phyloP scores from a whole-genome alignment of 768 basidiomycete species.

The Steccherinum ochraceum region DNA sequence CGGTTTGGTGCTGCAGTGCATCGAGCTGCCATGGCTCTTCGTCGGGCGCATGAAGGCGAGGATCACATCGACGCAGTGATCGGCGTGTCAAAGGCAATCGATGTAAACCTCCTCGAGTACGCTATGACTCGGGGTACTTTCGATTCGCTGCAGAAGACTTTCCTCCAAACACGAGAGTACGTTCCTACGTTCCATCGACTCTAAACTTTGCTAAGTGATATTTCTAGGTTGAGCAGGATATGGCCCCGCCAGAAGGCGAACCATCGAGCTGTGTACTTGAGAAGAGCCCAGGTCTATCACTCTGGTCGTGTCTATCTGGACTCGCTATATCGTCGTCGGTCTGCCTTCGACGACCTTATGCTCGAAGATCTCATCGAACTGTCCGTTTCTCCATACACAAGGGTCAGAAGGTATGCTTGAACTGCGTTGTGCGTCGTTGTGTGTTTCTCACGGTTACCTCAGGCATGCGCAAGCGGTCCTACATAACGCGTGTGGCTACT shows the following conservation, averaged over 20 bases:
- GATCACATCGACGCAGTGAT: conserved; percentile 87
- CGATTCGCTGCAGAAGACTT: conserved; percentile 61
- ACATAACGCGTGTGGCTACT: conserved; percentile 62
- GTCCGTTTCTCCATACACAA: conserved; percentile 74
- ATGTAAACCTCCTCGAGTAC: conserved; percentile 69
- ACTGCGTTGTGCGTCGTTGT: not conserved
- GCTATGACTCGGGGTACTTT: conserved; percentile 55
- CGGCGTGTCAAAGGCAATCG: conserved; percentile 63
- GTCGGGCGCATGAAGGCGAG: conserved; percentile 57
- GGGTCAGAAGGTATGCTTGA: conserved; percentile 57
- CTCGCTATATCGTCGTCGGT: conserved; percentile 65
- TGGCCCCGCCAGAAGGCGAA: conserved; percentile 72
- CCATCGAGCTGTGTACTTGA: conserved; percentile 66
- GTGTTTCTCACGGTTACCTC: not conserved
- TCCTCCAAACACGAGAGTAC: conserved; percentile 48
- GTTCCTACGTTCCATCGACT: not conserved
- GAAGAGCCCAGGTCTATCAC: conserved; percentile 76
- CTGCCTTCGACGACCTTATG: conserved; percentile 65
- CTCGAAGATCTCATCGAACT: conserved; percentile 64
- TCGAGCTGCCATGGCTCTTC: conserved; percentile 57
- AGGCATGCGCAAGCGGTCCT: conserved; percentile 69
- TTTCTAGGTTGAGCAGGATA: conserved; percentile 54
- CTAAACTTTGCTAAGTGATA: no score
- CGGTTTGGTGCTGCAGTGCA: conserved; percentile 67
- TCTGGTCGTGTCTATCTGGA: conserved; percentile 73